A percentile compares a stretch with the other conserved stretches of the same genome.
phyloP scores from a whole-genome alignment of 148 eudicot species.

The Rhododendron griersonianum region DNA sequence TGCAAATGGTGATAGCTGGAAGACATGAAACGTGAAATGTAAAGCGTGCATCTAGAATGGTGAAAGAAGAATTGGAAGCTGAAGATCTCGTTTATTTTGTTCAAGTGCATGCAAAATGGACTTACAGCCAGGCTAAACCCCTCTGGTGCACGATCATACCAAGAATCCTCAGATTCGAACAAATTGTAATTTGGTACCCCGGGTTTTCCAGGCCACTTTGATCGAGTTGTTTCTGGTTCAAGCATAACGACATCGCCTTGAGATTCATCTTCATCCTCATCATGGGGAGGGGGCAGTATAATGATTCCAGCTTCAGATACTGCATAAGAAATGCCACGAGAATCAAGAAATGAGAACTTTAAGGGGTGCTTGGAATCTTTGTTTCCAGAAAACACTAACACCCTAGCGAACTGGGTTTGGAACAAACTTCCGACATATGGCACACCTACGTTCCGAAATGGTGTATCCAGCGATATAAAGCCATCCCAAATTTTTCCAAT shows the following conservation, averaged over 20 bases:
- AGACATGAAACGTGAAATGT: constrained; percentile 15
- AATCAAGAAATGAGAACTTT: not conserved
- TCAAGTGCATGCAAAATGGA: constrained; percentile 5
- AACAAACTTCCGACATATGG: not conserved
- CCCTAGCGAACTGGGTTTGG: not conserved
- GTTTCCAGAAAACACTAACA: not conserved
- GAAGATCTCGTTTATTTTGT: not conserved
- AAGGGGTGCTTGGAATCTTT: not conserved
- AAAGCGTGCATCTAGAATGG: not conserved
- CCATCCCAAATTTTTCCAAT: not conserved
- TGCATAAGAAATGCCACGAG: constrained; percentile 20
- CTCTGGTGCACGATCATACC: constrained; percentile 79
- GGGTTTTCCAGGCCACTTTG: constrained; percentile 65
- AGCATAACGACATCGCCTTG: constrained; percentile 25
- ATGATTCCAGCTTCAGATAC: constrained; percentile 81
- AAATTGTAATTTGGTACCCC: constrained; percentile 45
- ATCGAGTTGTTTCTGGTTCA: constrained; percentile 37
- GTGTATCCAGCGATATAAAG: not conserved
- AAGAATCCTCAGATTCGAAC: constrained; percentile 66
- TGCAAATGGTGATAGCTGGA: constrained; percentile 90
- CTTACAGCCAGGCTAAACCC: constrained; percentile 74
- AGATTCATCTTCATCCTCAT: constrained; percentile 25
- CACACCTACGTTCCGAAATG: not conserved
- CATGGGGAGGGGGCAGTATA: constrained; percentile 47
- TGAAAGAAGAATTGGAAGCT: constrained; percentile 5